Conservation (phyloP, 768 basidiomycete species). For the Phanerodontia chrysosporium region DNA sequence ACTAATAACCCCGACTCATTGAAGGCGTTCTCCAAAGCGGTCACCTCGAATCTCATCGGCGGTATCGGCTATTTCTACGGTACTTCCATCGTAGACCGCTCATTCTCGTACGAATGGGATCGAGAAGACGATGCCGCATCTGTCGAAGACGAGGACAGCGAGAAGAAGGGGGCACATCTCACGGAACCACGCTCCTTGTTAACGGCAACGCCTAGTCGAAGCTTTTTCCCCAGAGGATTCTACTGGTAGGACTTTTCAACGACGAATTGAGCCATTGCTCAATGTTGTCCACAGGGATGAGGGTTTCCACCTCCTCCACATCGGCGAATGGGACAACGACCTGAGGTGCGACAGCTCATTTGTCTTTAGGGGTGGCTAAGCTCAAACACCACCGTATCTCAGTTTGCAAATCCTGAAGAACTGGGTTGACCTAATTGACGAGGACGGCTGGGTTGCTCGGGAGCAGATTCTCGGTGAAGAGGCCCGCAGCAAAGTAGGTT, state of each 20-base stretch:
- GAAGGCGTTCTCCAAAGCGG: conserved; percentile 74
- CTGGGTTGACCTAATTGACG: conserved; percentile 90
- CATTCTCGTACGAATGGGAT: conserved; percentile 91
- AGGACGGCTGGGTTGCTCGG: conserved; percentile 92
- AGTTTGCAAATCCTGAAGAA: conserved; percentile 86
- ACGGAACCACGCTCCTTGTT: conserved; percentile 74
- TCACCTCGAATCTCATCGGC: conserved; percentile 88
- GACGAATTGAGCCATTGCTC: not conserved
- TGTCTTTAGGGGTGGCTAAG: not conserved
- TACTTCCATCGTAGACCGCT: conserved; percentile 77
- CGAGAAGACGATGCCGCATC: conserved; percentile 49
- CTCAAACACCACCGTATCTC: not conserved
- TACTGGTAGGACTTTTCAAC: conserved; percentile 66
- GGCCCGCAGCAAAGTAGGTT: conserved; percentile 79
- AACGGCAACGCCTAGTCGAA: conserved; percentile 92
- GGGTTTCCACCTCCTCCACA: conserved; percentile 90
- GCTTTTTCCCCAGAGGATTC: conserved; percentile 97
- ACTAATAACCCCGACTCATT: conserved; percentile 45
- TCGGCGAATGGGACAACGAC: conserved; percentile 91
- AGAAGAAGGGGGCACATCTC: conserved; percentile 53
- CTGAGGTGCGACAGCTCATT: conserved; percentile 46
- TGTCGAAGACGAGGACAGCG: conserved; percentile 40
- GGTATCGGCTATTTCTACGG: conserved; percentile 97
- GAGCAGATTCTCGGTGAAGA: conserved; percentile 98
- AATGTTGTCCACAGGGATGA: conserved; percentile 66